These are phyloP conservation scores for Serendipita indica DNA, from an alignment of 768 basidiomycete species.

Conservation along the genomic window DNA sequence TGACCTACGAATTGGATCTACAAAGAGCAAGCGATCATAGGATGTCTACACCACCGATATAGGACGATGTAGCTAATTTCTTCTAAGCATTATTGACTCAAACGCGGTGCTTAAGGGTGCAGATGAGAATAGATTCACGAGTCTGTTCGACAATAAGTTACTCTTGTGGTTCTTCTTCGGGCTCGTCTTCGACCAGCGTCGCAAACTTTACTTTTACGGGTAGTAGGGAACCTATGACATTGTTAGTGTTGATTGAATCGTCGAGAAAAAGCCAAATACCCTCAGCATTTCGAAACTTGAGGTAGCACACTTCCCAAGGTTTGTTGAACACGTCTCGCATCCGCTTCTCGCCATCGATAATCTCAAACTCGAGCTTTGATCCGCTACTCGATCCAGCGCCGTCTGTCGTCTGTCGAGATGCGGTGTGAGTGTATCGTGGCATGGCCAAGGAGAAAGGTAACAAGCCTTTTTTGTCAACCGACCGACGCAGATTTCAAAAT, in stretches of 20 bases:
- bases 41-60: too few species aligned
- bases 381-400: too few species aligned
- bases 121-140: too few species aligned
- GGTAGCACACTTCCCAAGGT: not conserved
- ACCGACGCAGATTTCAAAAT: conserved; percentile 7
- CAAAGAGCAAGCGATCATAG: too few species aligned
- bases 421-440: not conserved
- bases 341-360: conserved; percentile 5
- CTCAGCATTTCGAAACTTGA: conserved; percentile 1
- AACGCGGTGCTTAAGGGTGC: too few species aligned
- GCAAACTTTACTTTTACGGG: not conserved
- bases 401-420: not conserved
- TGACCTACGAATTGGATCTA: conserved; percentile 34
- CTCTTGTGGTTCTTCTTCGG: not conserved
- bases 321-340: conserved; percentile 9
- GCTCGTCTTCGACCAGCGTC: not conserved
- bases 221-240: not conserved
- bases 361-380: conserved; percentile 7
- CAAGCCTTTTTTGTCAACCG: not conserved
- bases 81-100: too few species aligned
- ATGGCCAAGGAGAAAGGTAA: not conserved
- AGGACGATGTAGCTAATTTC: too few species aligned
- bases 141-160: not conserved
- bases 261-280: not conserved
- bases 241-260: not conserved